Evolutionary conservation across 768 basidiomycete species (phyloP), one percentile per base, ranked within the genome.

Genomic region (Gloeophyllum trabeum): DNA sequence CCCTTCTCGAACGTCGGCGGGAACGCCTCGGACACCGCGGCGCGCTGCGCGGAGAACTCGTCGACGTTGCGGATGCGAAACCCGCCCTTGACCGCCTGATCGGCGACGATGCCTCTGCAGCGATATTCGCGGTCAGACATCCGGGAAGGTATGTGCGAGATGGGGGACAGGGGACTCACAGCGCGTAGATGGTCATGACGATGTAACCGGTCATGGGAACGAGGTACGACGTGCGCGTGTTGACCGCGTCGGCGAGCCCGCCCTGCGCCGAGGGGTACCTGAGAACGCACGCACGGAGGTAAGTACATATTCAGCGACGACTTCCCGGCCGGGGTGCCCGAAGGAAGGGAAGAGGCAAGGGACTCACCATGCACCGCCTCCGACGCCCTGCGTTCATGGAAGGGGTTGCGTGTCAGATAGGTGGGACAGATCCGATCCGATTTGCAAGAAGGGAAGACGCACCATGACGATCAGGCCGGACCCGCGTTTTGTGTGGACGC

Each of bases 401-500:
- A n/a, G n/a, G 34, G 32, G 13, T 18, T 23, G 5, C 14, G 34
- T 23, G 26, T 19, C 40, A 49, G 40, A 32, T 22, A 22, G 46
- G 35, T n/a, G 16, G 19, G 6, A 28, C 26, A 13, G 4, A 6
- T 28, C 24, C 38, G 42, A 22, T 36, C 28, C 4, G 34, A 24
- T 7, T 4, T 5, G 18, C 35, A 12, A 47, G 26, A 58, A 75
- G n/a, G n/a, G n/a, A n/a, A n/a, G n/a, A n/a, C n/a, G n/a, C n/a
- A n/a, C n/a, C 78, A 79, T 78, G 25, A 78, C 79, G 44, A 80
- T 75, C 44, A 79, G 57, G 43, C 76, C 73, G 12, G 78, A 79
- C 3, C 78, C 78, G 41, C 59, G 59, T 55, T 79, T 80, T 4
- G 76, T 76, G 52, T 79, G 64, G 30, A 63, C 61, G 22, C 78